phyloP scores from a whole-genome alignment of 2,329 filamentous ascomycete species.

The Plectosphaerella cucumerina region DNA sequence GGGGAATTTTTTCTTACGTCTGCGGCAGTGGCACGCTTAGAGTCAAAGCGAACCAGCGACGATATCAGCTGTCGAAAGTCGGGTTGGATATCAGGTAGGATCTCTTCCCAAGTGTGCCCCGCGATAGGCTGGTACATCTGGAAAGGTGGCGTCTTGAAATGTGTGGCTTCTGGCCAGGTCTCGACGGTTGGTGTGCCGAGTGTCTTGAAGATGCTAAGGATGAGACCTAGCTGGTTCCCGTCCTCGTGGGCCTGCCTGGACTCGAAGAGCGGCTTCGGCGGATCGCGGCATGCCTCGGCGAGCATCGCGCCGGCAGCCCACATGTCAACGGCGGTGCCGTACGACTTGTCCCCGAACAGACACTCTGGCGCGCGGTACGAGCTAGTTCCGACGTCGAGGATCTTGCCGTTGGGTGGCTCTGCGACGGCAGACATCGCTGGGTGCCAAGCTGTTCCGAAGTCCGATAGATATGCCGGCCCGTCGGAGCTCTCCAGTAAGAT shows the following conservation, averaged over 20 bases:
- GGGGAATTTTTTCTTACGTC: constrained; percentile 21
- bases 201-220: constrained; percentile 88
- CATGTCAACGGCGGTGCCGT: constrained; percentile 72
- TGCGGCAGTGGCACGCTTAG: constrained; percentile 60
- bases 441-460: constrained; percentile 92
- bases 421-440: constrained; percentile 50
- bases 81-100: constrained; percentile 59
- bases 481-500: constrained; percentile 65
- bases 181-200: constrained; percentile 79
- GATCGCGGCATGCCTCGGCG: constrained; percentile 63
- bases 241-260: constrained; percentile 69
- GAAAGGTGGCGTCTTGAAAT: constrained; percentile 74
- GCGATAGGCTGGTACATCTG: constrained; percentile 81
- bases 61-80: constrained; percentile 62
- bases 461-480: constrained; percentile 75
- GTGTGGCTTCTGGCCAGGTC: constrained; percentile 75
- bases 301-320: constrained; percentile 86
- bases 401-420: constrained; percentile 66
- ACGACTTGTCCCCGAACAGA: constrained; percentile 76
- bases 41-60: constrained; percentile 69
- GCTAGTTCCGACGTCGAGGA: constrained; percentile 90
- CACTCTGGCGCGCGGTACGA: constrained; percentile 88
- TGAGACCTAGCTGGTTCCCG: constrained; percentile 86
- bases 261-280: constrained; percentile 69
- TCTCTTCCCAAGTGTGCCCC: constrained; percentile 59